phyloP scores from a whole-genome alignment of 1,284 basidiomycete species.

The Melampsora larici-populina region DNA sequence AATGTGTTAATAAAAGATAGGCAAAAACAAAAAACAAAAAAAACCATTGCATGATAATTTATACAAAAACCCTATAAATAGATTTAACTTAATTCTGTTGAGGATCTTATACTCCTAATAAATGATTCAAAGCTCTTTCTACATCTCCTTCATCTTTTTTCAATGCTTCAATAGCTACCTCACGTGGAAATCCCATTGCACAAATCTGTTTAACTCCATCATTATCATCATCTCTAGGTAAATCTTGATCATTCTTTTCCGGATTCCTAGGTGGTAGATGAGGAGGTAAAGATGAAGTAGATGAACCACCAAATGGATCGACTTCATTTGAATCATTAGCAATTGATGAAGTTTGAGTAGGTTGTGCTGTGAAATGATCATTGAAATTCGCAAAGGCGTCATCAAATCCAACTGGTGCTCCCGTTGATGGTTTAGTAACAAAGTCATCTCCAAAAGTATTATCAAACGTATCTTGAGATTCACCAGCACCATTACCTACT shows the following conservation, averaged over 20 bases:
- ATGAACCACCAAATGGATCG: conserved; percentile 22
- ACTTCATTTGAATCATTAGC: not conserved
- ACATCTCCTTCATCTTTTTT: conserved; percentile 33
- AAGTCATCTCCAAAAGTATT: conserved; percentile 22
- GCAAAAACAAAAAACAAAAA: no score
- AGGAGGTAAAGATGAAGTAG: not conserved
- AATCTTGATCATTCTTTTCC: not conserved
- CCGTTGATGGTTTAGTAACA: not conserved
- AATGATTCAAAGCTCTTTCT: conserved; percentile 30
- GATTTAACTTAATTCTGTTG: no score
- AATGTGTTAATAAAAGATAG: no score
- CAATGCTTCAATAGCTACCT: conserved; percentile 28
- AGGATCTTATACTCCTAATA: conserved; percentile 23
- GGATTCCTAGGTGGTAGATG: not conserved
- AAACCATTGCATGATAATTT: no score
- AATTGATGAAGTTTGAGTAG: not conserved
- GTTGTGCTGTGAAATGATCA: not conserved
- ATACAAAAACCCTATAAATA: no score
- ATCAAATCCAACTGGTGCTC: conserved; percentile 30
- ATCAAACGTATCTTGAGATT: conserved; percentile 13
- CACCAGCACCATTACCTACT: not conserved
- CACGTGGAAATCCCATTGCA: conserved; percentile 31
- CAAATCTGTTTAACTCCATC: conserved; percentile 34
- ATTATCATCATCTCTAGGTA: conserved; percentile 27
- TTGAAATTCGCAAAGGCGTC: conserved; percentile 37